Percentiles rank a stretch among this genome's conserved stretches.
phyloP scores from a whole-genome alignment of 2,329 filamentous ascomycete species.

The Coniochaeta prunicola region DNA sequence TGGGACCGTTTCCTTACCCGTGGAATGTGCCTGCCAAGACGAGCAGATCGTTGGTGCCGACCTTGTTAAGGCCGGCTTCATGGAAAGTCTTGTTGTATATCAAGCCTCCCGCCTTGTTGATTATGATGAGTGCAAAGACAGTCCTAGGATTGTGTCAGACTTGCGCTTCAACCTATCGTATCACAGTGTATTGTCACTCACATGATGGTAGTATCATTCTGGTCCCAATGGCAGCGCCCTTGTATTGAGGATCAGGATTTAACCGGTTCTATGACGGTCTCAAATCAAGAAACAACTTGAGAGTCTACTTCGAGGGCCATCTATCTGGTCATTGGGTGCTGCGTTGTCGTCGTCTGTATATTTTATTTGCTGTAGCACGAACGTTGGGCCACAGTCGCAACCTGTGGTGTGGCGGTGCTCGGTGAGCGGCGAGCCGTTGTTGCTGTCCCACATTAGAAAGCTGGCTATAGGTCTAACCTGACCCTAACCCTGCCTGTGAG shows the following conservation, averaged over 20 bases:
- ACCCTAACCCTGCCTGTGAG: too few relatives aligned
- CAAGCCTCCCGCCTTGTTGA: constrained; percentile 96
- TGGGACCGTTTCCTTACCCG: constrained; percentile 50
- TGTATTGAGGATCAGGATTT: background rate
- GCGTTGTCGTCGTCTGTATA: background rate
- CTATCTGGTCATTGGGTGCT: background rate
- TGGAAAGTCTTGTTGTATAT: constrained; percentile 95
- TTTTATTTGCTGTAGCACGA: too few relatives aligned
- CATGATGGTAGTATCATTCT: background rate
- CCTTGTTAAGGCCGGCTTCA: constrained; percentile 73
- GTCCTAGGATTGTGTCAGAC: constrained; percentile 52
- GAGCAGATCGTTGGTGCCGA: constrained; percentile 92
- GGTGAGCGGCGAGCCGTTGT: background rate
- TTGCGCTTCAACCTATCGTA: background rate
- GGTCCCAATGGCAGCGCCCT: background rate
- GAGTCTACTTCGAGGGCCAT: background rate
- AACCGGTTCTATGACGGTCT: background rate
- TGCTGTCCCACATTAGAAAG: background rate
- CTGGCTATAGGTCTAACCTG: too few relatives aligned
- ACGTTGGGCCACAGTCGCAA: too few relatives aligned
- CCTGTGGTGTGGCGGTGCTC: background rate
- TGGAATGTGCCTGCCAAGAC: constrained; percentile 97
- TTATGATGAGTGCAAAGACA: constrained; percentile 90
- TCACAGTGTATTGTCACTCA: background rate
- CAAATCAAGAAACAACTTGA: background rate